Base-by-base conservation (phyloP, 2,329 filamentous ascomycete species). In the Diplocarpon mali region DNA sequence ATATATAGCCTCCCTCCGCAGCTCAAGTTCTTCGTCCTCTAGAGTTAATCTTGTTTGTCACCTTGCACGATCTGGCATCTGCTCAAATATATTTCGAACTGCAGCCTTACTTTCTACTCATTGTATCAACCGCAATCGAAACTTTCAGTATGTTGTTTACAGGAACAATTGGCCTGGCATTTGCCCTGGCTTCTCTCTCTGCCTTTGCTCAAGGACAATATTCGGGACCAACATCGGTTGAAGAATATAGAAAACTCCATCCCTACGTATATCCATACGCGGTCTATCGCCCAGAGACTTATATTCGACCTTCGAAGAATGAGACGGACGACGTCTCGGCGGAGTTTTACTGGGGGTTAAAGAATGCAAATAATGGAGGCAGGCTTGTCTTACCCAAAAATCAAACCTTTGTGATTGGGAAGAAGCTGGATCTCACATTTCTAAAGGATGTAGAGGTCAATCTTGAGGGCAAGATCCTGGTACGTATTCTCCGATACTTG, bases 341-440 rank as follows among this genome's bases (percentile, higher is more conserved):
- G 7, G 71, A 74, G 30, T 77, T 80, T 54, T 63, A 72, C 24
- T 64, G 64, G 56, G 76, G 69, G 0, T 60, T 80, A 34, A 65
- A 70, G 53, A 65, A 69, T 42, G 75, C 76, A 2, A 79, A 80
- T 53, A 63, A 75, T 30, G 76, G 76, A 37, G 76, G 76, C 13
- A 70, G 73, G 3, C 61, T 80, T 3, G 65, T 74, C 43, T 64
- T 80, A 1, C 72, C 79, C 15, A 64, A 80, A 66, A 38, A 38
- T 9, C 38, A 51, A 17, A 51, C 39, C 2, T 53, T 49, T 31
- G 46, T 53, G 3, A 69, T 79, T 46, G 73, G 71, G 24, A 77
- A 70, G 2, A 72, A 74, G 4, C 55, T 83, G 27, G 75, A 83
- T 52, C 60, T 83, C 49, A 80, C 74, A 0, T 80, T 78, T 57